Base-by-base conservation (phyloP, 1,284 basidiomycete genomes). In the Ganoderma leucocontextum region DNA sequence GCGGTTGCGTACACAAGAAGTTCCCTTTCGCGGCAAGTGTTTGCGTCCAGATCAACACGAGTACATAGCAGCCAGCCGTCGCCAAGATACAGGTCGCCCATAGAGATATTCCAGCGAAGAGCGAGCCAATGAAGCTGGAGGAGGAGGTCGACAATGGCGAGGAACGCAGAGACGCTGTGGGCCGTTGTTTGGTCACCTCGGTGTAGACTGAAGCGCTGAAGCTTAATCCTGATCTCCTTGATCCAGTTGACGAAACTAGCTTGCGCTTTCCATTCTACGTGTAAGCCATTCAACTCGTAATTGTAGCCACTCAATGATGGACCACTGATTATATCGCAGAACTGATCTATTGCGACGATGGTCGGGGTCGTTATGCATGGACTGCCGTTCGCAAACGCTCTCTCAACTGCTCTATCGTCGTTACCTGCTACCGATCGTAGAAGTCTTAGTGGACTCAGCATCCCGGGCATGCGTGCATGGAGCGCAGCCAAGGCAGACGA, bases 381-480 rank as follows among this genome's bases (percentile, higher is more conserved):
- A 15, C 13, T 41, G 5, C 12, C 39, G 10, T 41, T 13, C 39
- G 12, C 39, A 9, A 41, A 15, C 39, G 39, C 12, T 12, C 1
- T 41, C 39, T 41, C 39, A 15, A 15, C 12, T 9, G 39, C 39
- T 0, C 13, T 41, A 4, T 41, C 39, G 39, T 5, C 17, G 39
- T 3, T 41, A 1, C 39, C 39, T 5, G 5, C 39, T 17, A 15
- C 39, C 9, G 39, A 41, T 13, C 39, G 39, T 1, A 41, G 13
- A 41, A 15, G 12, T 5, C 12, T 15, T 15, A 4, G 1, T 12
- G 39, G 13, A 12, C 12, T 41, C 39, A 41, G 39, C 39, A 41
- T 73, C 65, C 58, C 72, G 57, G 59, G 73, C 66, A 19, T 49
- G 55, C 72, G 39, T 15, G 39, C 39, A 41, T 41, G 47, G 47